Conservation (phyloP, 1,139 yeast genomes). For the Scheffersomyces cryptocercus region DNA sequence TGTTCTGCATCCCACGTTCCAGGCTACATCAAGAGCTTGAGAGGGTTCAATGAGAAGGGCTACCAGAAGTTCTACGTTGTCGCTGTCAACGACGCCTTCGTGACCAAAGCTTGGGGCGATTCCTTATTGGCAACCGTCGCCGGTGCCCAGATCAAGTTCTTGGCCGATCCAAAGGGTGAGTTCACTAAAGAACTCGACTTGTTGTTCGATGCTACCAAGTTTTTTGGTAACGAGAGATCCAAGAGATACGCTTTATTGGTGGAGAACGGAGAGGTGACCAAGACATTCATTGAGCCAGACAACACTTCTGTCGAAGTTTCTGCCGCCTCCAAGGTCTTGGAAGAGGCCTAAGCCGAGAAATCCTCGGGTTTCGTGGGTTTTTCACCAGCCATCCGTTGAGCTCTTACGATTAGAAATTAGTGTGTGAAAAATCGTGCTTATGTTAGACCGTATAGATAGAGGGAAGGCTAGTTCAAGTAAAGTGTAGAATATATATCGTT, state of each 20-base stretch:
- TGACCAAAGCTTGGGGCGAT: slow-evolving; percentile 76
- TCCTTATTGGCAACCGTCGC: slow-evolving; percentile 35
- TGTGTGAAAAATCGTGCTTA: no score
- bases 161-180: slow-evolving; percentile 78
- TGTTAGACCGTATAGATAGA: no score
- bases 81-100: slow-evolving; percentile 86
- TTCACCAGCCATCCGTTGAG: no score
- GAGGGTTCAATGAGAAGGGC: slow-evolving; percentile 65
- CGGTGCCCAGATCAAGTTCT: slow-evolving; percentile 47
- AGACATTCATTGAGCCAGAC: slow-evolving; percentile 79
- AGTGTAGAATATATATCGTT: no score
- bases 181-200: slow-evolving; percentile 67
- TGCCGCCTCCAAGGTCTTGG: slow-evolving; percentile 40
- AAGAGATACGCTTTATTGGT: slow-evolving; percentile 77
- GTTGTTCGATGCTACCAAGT: slow-evolving; percentile 30
- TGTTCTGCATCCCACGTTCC: slow-evolving; percentile 81
- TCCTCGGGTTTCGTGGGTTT: no score
- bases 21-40: slow-evolving; percentile 58
- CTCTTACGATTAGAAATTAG: no score
- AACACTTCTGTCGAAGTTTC: slow-evolving; percentile 64
- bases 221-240: slow-evolving; percentile 50
- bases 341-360: slow-evolving; percentile 17
- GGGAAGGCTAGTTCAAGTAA: no score
- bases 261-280: slow-evolving; percentile 67
- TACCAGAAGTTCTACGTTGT: slow-evolving; percentile 60